Evolutionary conservation across 768 basidiomycete genomes (phyloP).

Genomic region (Suillus occidentalis): DNA sequence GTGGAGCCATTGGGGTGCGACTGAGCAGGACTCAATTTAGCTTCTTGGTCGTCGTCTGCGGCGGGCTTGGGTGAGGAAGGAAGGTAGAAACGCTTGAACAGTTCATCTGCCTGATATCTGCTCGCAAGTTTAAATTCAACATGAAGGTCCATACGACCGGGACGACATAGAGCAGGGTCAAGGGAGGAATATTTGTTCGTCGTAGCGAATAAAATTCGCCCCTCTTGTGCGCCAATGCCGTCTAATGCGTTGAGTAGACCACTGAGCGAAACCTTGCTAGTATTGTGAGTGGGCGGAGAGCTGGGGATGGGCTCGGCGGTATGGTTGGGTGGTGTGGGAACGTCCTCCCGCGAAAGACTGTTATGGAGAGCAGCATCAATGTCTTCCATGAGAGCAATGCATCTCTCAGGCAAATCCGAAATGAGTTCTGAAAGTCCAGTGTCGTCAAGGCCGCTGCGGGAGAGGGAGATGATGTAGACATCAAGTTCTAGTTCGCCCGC

Average conservation of each 20-base stretch:
- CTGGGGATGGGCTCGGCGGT: background rate
- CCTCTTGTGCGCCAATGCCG: slow-evolving; percentile 77
- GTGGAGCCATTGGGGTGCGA: background rate
- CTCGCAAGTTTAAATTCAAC: slow-evolving; percentile 78
- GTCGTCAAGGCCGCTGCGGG: slow-evolving; percentile 64
- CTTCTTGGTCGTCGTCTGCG: background rate
- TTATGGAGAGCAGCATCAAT: slow-evolving; percentile 74
- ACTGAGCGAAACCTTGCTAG: slow-evolving; percentile 57
- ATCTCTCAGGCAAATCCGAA: slow-evolving; percentile 62
- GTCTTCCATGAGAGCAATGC: slow-evolving; percentile 82
- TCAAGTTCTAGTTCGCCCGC: slow-evolving; percentile 78
- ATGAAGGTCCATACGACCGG: slow-evolving; percentile 80
- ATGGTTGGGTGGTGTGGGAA: background rate
- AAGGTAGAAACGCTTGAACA: slow-evolving; percentile 70
- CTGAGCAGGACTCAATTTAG: background rate
- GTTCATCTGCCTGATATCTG: slow-evolving; percentile 60
- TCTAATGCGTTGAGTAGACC: slow-evolving; percentile 81
- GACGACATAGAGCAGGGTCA: slow-evolving; percentile 73
- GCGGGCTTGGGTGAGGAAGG: slow-evolving; percentile 26
- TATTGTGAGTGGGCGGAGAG: slow-evolving; percentile 16
- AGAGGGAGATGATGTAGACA: slow-evolving; percentile 72
- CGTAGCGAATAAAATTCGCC: slow-evolving; percentile 78
- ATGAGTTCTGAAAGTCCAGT: slow-evolving; percentile 56
- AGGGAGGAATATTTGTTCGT: slow-evolving; percentile 72
- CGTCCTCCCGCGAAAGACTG: slow-evolving; percentile 36